Evolutionary conservation across 176 grass and related monocot species (phyloP).

Genomic region (Musa schizocarpa): DNA sequence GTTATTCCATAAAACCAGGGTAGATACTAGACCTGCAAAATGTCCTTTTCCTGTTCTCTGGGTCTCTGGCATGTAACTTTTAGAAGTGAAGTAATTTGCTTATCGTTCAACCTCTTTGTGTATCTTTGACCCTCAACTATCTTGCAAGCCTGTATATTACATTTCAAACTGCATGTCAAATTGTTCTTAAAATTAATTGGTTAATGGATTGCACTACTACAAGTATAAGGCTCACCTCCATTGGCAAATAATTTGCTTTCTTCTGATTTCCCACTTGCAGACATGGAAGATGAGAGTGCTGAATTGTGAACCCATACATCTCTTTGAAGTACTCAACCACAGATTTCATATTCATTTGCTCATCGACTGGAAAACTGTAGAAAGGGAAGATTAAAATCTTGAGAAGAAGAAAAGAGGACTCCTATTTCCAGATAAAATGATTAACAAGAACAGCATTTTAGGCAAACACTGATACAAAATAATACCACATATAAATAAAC

Average conservation of each 20-base stretch:
- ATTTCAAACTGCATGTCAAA: not conserved
- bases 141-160: conserved; percentile 66
- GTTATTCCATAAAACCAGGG: no score
- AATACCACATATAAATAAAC: no score
- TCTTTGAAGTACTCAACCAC: conserved; percentile 98
- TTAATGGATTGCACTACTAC: not conserved
- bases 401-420: no score
- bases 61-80: conserved; percentile 98
- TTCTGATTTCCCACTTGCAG: conserved; percentile 98
- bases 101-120: conserved; percentile 97
- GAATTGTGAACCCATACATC: conserved; percentile 99
- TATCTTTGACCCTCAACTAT: conserved; percentile 98
- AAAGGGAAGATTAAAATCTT: not conserved
- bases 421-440: no score
- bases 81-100: conserved; percentile 90
- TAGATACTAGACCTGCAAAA: conserved; percentile 51
- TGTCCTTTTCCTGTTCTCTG: conserved; percentile 92
- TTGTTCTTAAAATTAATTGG: not conserved
- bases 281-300: conserved; percentile 77
- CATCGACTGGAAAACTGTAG: conserved; percentile 85
- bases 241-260: conserved; percentile 90
- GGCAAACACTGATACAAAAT: no score
- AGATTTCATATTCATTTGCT: conserved; percentile 99
- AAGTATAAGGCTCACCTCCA: conserved; percentile 53
- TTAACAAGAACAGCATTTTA: not conserved